Evolutionary conservation across 2,329 filamentous ascomycete genomes (phyloP).

Genomic region (Dichotomopilus funicola): DNA sequence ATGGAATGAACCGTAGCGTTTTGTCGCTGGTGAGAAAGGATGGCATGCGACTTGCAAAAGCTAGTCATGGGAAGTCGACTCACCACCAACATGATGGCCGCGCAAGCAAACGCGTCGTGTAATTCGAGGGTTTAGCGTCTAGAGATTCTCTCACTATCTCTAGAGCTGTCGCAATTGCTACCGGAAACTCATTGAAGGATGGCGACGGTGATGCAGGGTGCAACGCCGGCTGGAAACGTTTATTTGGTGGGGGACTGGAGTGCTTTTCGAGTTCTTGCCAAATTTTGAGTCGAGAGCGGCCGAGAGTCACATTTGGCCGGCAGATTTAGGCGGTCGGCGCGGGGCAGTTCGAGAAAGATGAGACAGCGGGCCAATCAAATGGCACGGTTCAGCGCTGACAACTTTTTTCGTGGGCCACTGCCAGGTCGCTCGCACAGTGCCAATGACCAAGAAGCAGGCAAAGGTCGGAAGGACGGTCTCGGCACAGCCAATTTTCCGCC

Average conservation of each 20-base stretch:
- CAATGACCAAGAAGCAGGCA: not conserved
- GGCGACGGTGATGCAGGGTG: conserved; percentile 22
- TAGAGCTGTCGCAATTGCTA: conserved; percentile 69
- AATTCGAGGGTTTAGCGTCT: conserved; percentile 45
- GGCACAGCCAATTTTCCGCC: conserved; percentile 25
- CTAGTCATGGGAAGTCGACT: conserved; percentile 19
- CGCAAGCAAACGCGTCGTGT: conserved; percentile 9
- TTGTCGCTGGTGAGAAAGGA: not conserved
- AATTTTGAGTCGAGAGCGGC: conserved; percentile 18
- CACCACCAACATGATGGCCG: conserved; percentile 31
- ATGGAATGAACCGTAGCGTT: not conserved
- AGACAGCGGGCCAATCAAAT: conserved; percentile 10
- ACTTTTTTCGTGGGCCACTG: not conserved
- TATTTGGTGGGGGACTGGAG: conserved; percentile 22
- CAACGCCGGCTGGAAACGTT: conserved; percentile 18
- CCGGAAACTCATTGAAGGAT: conserved; percentile 52
- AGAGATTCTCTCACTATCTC: conserved; percentile 74
- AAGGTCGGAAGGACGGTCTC: conserved; percentile 13
- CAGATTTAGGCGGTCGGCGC: conserved; percentile 12
- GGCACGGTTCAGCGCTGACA: conserved; percentile 14
- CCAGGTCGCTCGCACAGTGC: not conserved
- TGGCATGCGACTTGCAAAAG: not conserved
- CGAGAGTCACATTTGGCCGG: conserved; percentile 14
- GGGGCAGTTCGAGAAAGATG: conserved; percentile 12
- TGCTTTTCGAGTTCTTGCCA: conserved; percentile 1